Evolutionary conservation across 768 basidiomycete genomes (phyloP), one percentile per base, ranked within the genome.

Genomic region (Leccinum rimulosum): DNA sequence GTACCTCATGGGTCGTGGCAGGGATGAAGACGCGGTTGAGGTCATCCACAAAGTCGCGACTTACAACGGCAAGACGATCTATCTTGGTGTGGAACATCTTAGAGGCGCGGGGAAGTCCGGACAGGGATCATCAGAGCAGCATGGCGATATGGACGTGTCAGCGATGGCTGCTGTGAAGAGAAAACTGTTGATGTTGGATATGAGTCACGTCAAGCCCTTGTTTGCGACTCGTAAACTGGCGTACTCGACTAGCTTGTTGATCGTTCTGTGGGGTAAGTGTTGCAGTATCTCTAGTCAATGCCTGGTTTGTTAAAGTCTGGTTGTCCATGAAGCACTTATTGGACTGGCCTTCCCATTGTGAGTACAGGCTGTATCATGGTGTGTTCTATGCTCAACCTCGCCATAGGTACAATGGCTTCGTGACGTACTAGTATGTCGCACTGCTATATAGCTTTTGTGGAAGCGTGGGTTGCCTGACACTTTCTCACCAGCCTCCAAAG

Each of bases 271-370:
- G 84, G 83, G 81, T 79, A 55, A 56, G 66, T 31, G 3, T 33
- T 49, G 3, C 38, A 11, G 3, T 43, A 11, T 15, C 15, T 35
- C 3, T 47, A 27, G 4, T 38, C 4, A 12, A 47, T 5, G 3
- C 19, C 1, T 1, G 27, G 33, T 27, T 48, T 10, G 17, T 27
- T 55, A 30, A 68, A 30, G 11, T 27, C 3, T 7, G 48, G 14
- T 33, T 35, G 6, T 25, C 63, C 10, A 61, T 61, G 22, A 28
- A 89, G 88, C 83, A 2, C 76, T 91, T 47, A 91, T 92, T 59
- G 90, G 89, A 7, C 79, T 91, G 14, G 89, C 89, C 3, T 90
- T 86, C 62, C 88, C 89, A 15, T 71, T 91, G 76, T 86, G 62
- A 70, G 79, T 69, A 3, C 28, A 35, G 3, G 22, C 36, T 36